These are phyloP conservation scores for Epichloe sp. DNA, from an alignment of 2,329 filamentous ascomycete genomes.

Conservation along the genomic window DNA sequence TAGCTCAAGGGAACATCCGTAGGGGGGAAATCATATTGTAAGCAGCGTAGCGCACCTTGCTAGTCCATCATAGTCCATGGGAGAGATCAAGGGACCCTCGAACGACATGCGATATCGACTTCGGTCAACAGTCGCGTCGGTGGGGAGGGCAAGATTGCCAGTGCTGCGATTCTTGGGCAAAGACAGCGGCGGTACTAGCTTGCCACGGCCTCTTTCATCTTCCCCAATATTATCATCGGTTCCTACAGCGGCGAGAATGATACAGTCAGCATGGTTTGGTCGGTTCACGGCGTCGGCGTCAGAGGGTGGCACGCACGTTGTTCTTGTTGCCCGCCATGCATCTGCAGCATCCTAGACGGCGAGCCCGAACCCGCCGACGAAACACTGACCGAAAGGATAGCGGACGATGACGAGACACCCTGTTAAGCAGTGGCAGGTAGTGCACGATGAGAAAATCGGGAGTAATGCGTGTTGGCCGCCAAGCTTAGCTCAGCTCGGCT, in stretches of 20 bases:
- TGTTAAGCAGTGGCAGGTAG: background rate
- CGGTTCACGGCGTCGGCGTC: background rate
- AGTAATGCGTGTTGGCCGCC: background rate
- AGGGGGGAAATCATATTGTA: constrained; percentile 13
- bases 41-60: constrained; percentile 45
- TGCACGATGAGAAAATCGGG: background rate
- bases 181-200: constrained; percentile 33
- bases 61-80: constrained; percentile 54
- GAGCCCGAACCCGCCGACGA: constrained; percentile 8
- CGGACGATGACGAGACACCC: constrained; percentile 9
- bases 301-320: constrained; percentile 20
- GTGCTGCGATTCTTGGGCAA: constrained; percentile 54
- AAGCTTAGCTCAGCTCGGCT: constrained; percentile 1
- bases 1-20: background rate
- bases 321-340: constrained; percentile 28
- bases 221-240: constrained; percentile 20
- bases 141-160: constrained; percentile 41
- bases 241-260: constrained; percentile 15
- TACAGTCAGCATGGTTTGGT: constrained; percentile 6
- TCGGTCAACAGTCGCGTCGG: constrained; percentile 38
- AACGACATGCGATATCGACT: constrained; percentile 61
- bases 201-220: constrained; percentile 29
- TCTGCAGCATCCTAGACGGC: constrained; percentile 29
- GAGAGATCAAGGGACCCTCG: constrained; percentile 49
- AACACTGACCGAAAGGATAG: constrained; percentile 6